Percentiles rank a stretch among this genome's conserved stretches.
Evolutionary conservation across 2,329 filamentous ascomycete genomes (phyloP).

Genomic region (Raffaelea ambrosiae): DNA sequence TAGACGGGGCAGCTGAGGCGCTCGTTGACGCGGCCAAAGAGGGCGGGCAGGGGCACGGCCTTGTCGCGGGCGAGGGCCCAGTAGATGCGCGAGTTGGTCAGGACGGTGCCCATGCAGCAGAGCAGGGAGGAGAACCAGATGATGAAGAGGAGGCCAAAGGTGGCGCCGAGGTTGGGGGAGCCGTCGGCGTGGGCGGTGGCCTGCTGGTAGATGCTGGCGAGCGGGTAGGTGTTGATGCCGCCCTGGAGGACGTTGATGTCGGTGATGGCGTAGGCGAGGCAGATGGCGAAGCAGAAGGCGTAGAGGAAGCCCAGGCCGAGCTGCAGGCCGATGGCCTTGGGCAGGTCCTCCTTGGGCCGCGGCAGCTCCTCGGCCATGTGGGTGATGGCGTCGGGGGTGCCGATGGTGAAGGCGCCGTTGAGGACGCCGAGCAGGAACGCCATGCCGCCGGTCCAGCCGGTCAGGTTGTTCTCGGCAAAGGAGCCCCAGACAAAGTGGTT

Average conservation of each 20-base stretch:
- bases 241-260: slow-evolving; percentile 44
- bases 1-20: slow-evolving; percentile 28
- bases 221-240: slow-evolving; percentile 46
- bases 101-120: slow-evolving; percentile 40
- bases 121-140: slow-evolving; percentile 39
- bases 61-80: slow-evolving; percentile 23
- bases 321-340: slow-evolving; percentile 41
- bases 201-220: slow-evolving; percentile 55
- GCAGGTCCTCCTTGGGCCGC: slow-evolving; percentile 35
- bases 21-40: slow-evolving; percentile 26
- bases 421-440: slow-evolving; percentile 58
- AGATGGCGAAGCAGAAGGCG: slow-evolving; percentile 43
- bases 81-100: slow-evolving; percentile 31
- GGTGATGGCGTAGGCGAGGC: slow-evolving; percentile 45
- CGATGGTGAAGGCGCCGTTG: slow-evolving; percentile 57
- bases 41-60: slow-evolving; percentile 26
- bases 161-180: slow-evolving; percentile 33
- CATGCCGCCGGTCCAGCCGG: slow-evolving; percentile 49
- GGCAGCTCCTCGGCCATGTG: slow-evolving; percentile 50
- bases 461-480: slow-evolving; percentile 37
- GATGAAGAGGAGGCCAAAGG: slow-evolving; percentile 18
- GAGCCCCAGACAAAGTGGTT: slow-evolving; percentile 45
- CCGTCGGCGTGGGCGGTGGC: slow-evolving; percentile 37
- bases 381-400: background rate
- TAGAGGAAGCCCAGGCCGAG: slow-evolving; percentile 35